A percentile compares a stretch with the other conserved stretches of the same genome.
Conservation (phyloP, 768 basidiomycete species). For the Trametes cubensis region DNA sequence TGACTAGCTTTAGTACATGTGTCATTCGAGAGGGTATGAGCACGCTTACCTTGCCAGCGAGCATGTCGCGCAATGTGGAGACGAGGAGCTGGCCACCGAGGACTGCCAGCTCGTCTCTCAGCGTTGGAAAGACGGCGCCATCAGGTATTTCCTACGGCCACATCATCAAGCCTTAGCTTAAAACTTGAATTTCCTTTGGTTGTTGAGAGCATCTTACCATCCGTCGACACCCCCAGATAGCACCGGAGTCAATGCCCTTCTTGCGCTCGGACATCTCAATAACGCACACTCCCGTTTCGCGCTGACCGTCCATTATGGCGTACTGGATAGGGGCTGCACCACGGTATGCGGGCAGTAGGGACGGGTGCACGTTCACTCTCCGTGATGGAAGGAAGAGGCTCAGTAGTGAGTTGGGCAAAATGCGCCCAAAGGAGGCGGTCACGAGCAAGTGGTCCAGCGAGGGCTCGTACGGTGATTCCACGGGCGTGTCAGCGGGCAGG, state of each 20-base stretch:
- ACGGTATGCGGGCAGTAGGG: constrained; percentile 82
- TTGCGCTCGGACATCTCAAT: constrained; percentile 71
- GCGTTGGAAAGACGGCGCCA: constrained; percentile 50
- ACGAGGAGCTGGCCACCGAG: constrained; percentile 75
- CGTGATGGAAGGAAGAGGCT: constrained; percentile 57
- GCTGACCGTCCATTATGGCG: constrained; percentile 67
- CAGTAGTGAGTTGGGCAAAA: constrained; percentile 67
- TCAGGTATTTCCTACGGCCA: constrained; percentile 52
- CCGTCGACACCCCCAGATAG: constrained; percentile 57
- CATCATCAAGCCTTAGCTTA: not conserved
- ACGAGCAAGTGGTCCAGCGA: constrained; percentile 61
- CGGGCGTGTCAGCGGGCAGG: constrained; percentile 40
- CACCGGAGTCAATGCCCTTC: constrained; percentile 79
- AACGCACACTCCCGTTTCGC: constrained; percentile 78
- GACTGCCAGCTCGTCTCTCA: constrained; percentile 62
- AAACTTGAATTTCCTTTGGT: not conserved
- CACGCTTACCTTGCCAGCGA: constrained; percentile 40
- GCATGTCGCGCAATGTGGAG: constrained; percentile 65
- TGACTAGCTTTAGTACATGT: not conserved
- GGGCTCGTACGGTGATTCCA: constrained; percentile 38
- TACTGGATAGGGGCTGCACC: constrained; percentile 92
- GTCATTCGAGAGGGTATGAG: too few relatives aligned
- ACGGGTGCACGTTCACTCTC: constrained; percentile 88
- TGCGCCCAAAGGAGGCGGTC: constrained; percentile 91
- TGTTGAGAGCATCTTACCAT: constrained; percentile 47